Base-by-base conservation (phyloP, 148 eudicot species). In the Chenopodium suecicum region DNA sequence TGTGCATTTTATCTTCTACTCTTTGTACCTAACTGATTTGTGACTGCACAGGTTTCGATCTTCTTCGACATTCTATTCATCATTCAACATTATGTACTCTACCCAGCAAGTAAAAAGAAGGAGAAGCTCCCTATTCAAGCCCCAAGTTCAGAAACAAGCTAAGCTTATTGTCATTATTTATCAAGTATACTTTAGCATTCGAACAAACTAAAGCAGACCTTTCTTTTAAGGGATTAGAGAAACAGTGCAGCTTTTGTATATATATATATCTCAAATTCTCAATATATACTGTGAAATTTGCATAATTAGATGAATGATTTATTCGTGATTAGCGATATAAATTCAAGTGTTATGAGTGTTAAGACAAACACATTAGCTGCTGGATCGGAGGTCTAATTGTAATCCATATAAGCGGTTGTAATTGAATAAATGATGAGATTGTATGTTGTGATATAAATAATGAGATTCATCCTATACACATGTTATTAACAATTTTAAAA, bases 51-150 rank as follows among this genome's bases (percentile, higher is more conserved):
- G 98, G 98, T 92, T 73, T 93, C 95, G 0, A 83, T 95, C 80
- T 90, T 91, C 90, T 95, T 90, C 71, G 98, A 95, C 84, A 69
- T 93, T 78, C 48, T 95, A 32, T 93, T 95, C 85, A 93, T 95
- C 70, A 23, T 92, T 76, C 98, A 95, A 84, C 98, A 95, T 82
- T 95, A 93, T 84, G 86, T 93, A 84, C 88, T 93, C 14, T 94
- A 94, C 85, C 97, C 87, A 44, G 82, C 85, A 78, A 84, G 81
- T 84, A 90, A 89, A 68, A 73, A 54, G 75, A 67, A 54, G 80
- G n/a, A 31, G 52, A 78, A 77, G 19, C 86, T 85, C 74, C 77
- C 82, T 7, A 70, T 58, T 31, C 60, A 47, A 10, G 17, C 83
- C n/a, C 34, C 79, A 14, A 75, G 4, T 63, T 73, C n/a, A 74